phyloP scores from a whole-genome alignment of 768 basidiomycete genomes.

The Tremella yokohamensis region DNA sequence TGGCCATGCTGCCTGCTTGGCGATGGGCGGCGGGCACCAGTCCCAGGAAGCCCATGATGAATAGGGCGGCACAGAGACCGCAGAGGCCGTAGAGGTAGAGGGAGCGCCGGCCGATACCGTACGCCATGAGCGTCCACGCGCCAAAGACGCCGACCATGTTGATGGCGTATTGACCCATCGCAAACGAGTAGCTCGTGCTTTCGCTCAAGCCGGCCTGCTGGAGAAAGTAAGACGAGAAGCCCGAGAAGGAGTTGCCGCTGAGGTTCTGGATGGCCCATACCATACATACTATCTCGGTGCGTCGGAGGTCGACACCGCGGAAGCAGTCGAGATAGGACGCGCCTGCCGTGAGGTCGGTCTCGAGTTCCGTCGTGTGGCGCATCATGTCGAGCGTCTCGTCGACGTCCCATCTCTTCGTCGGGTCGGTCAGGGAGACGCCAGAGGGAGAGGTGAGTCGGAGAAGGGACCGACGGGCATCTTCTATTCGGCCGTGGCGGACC shows the following conservation, averaged over 20 bases:
- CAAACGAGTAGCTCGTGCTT: conserved; percentile 32
- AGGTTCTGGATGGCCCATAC: conserved; percentile 45
- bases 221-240: conserved; percentile 42
- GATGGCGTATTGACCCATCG: conserved; percentile 43
- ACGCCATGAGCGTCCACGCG: conserved; percentile 39
- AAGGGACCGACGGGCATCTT: conserved; percentile 36
- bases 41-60: conserved; percentile 45
- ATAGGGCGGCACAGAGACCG: conserved; percentile 37
- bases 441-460: conserved; percentile 22
- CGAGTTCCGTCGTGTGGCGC: conserved; percentile 51
- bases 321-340: conserved; percentile 53
- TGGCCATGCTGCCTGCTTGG: conserved; percentile 22
- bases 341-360: conserved; percentile 47
- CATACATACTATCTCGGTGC: conserved; percentile 56
- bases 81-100: conserved; percentile 44
- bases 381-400: conserved; percentile 51
- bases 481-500: conserved; percentile 39
- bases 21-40: conserved; percentile 16
- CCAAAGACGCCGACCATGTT: conserved; percentile 36
- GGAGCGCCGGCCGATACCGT: conserved; percentile 33
- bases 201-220: conserved; percentile 37
- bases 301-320: conserved; percentile 48
- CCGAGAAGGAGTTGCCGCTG: conserved; percentile 39
- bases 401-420: conserved; percentile 27
- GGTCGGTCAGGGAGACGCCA: conserved; percentile 17